phyloP scores from a whole-genome alignment of 2,329 filamentous ascomycete species.

The Leptographium lundbergii region DNA sequence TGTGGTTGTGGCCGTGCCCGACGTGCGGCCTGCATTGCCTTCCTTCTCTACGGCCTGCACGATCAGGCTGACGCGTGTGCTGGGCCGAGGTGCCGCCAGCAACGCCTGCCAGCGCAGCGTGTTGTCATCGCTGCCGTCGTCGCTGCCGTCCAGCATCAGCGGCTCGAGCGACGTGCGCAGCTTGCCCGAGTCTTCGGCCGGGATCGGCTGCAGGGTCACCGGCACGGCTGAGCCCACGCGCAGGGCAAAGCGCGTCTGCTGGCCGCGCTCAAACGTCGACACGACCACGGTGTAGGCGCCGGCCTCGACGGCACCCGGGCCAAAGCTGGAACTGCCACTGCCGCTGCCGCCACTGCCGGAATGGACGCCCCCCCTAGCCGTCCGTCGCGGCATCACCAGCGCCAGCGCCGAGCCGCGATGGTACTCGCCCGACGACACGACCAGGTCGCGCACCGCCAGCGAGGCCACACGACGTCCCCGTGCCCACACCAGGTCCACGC shows the following conservation, averaged over 20 bases:
- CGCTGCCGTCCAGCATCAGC: conserved; percentile 22
- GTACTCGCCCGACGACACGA: conserved; percentile 80
- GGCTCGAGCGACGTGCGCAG: conserved; percentile 47
- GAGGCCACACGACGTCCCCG: conserved; percentile 50
- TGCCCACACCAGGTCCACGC: conserved; percentile 75
- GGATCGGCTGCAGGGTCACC: conserved; percentile 46
- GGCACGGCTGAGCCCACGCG: conserved; percentile 52
- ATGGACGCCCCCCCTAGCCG: conserved; percentile 12
- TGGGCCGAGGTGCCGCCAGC: conserved; percentile 29
- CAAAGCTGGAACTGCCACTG: conserved; percentile 10
- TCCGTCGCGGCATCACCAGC: conserved; percentile 21
- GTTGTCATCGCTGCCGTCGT: conserved; percentile 16
- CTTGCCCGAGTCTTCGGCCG: conserved; percentile 62
- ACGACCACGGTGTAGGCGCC: conserved; percentile 81
- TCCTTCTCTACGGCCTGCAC: conserved; percentile 13
- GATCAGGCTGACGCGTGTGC: conserved; percentile 45
- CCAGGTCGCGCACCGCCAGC: conserved; percentile 63
- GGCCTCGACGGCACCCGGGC: conserved; percentile 36
- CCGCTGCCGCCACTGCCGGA: neutral
- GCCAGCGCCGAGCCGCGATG: conserved; percentile 65
- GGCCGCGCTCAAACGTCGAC: conserved; percentile 77
- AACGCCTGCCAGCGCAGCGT: conserved; percentile 28
- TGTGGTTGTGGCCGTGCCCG: neutral
- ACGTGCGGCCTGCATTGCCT: neutral
- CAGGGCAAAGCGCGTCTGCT: conserved; percentile 62